Percentiles rank a stretch among this genome's conserved stretches.
Conservation (phyloP, 306 rosid species). For the Crataegus laevigata region DNA sequence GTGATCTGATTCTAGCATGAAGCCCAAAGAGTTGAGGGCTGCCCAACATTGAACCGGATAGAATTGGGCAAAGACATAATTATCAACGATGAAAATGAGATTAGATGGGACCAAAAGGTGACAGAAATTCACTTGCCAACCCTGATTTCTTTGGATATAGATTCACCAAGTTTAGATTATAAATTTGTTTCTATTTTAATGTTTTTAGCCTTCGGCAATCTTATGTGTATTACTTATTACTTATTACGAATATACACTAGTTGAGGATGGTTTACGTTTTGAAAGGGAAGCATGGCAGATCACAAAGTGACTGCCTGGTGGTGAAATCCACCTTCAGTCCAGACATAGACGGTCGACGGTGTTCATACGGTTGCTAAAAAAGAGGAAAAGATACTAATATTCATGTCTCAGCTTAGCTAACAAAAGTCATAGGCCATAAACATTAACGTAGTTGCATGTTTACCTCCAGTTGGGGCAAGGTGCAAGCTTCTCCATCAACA, state of each 20-base stretch:
- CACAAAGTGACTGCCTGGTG: not conserved
- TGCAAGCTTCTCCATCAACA: conserved; percentile 98
- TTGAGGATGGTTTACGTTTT: not conserved
- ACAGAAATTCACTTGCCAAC: not conserved
- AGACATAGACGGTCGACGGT: not conserved
- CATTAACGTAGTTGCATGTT: not conserved
- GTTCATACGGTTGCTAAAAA: not conserved
- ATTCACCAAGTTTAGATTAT: not conserved
- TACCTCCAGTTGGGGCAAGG: conserved; percentile 96
- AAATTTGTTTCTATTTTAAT: not conserved
- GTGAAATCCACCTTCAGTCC: not conserved
- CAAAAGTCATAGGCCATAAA: not conserved
- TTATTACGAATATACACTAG: not conserved
- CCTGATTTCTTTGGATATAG: not conserved
- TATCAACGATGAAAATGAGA: not conserved
- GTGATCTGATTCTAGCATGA: not conserved
- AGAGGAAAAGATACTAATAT: not conserved
- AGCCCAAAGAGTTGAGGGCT: not conserved
- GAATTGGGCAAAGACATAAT: not conserved
- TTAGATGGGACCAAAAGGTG: not conserved
- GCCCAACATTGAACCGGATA: not conserved
- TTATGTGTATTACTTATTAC: not conserved
- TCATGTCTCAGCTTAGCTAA: not conserved
- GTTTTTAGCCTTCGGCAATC: not conserved
- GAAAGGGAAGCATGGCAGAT: not conserved